Evolutionary conservation across 805 yeast species (phyloP).

Genomic region (Kazachstania kunashirensis): DNA sequence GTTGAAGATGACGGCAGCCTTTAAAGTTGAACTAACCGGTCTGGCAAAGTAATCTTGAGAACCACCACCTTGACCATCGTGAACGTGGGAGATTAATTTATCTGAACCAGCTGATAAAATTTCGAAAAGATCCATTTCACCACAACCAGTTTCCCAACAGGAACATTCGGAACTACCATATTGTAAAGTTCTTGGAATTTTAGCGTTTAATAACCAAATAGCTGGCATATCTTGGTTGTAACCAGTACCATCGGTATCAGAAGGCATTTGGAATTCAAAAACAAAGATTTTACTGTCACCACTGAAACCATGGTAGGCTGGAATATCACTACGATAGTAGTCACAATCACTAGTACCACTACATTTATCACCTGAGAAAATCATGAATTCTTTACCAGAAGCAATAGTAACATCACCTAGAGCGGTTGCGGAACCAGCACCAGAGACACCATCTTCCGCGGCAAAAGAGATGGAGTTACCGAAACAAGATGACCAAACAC

Average conservation of each 20-base stretch:
- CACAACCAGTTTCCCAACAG: constrained; percentile 96
- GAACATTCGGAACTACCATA: constrained; percentile 81
- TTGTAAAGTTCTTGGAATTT: constrained; percentile 92
- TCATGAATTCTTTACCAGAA: constrained; percentile 71
- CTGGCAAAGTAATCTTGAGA: constrained; percentile 78
- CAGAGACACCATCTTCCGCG: constrained; percentile 65
- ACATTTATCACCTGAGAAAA: constrained; percentile 68
- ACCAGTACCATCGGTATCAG: constrained; percentile 40
- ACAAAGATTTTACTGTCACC: constrained; percentile 80
- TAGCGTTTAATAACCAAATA: constrained; percentile 89
- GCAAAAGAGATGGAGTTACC: constrained; percentile 90
- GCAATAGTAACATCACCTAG: constrained; percentile 57
- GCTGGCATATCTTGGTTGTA: constrained; percentile 94
- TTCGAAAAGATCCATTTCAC: constrained; percentile 94
- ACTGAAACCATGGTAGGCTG: constrained; percentile 90
- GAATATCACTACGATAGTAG: constrained; percentile 72
- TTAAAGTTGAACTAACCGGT: constrained; percentile 68
- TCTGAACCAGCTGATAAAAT: constrained; percentile 66
- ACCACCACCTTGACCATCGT: constrained; percentile 79
- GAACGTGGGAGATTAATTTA: constrained; percentile 72
- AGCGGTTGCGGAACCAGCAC: constrained; percentile 59
- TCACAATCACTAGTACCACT: constrained; percentile 64
- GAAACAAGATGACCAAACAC: constrained; percentile 75
- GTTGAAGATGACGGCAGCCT: constrained; percentile 83
- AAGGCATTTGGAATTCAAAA: constrained; percentile 92